A percentile compares a stretch with the other conserved stretches of the same genome.
Conservation (phyloP, 192 early-diverging fungal genomes). For the Coemansia sp. region DNA sequence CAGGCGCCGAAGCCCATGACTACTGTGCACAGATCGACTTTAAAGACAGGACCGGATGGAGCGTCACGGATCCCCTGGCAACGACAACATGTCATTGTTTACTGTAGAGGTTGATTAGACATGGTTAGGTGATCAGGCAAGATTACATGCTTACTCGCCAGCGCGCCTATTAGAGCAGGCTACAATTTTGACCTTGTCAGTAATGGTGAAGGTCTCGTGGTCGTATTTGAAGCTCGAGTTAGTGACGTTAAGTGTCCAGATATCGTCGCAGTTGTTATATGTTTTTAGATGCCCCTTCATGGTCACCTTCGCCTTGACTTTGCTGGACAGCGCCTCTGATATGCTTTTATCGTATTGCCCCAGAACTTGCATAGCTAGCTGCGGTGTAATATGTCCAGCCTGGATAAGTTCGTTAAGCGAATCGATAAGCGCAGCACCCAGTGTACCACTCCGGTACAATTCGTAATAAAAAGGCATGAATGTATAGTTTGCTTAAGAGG, state of each 20-base stretch:
- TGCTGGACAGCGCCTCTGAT: conserved; percentile 78
- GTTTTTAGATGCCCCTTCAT: conserved; percentile 81
- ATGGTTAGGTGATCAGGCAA: not conserved
- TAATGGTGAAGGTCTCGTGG: conserved; percentile 66
- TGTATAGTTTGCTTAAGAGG: not conserved
- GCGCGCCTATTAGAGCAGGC: conserved; percentile 85
- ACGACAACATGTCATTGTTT: not conserved
- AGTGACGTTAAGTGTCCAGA: conserved; percentile 95
- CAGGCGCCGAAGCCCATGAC: too few species aligned
- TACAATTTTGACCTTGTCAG: conserved; percentile 94
- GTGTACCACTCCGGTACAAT: conserved; percentile 72
- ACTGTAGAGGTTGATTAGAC: not conserved
- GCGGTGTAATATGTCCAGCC: conserved; percentile 86
- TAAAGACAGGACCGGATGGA: too few species aligned
- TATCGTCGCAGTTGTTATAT: conserved; percentile 96
- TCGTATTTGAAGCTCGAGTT: conserved; percentile 86
- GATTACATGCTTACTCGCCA: conserved; percentile 58
- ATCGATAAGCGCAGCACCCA: conserved; percentile 92
- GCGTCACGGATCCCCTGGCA: too few species aligned
- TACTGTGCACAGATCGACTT: too few species aligned
- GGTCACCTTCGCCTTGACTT: conserved; percentile 77
- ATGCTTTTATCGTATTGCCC: conserved; percentile 76
- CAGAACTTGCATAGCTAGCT: conserved; percentile 90
- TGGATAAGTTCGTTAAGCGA: conserved; percentile 96
- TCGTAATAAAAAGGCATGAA: conserved; percentile 66